Base-by-base conservation (phyloP, 371 early-diverging fungal genomes). In the Thermomucor indicae-seudaticae region DNA sequence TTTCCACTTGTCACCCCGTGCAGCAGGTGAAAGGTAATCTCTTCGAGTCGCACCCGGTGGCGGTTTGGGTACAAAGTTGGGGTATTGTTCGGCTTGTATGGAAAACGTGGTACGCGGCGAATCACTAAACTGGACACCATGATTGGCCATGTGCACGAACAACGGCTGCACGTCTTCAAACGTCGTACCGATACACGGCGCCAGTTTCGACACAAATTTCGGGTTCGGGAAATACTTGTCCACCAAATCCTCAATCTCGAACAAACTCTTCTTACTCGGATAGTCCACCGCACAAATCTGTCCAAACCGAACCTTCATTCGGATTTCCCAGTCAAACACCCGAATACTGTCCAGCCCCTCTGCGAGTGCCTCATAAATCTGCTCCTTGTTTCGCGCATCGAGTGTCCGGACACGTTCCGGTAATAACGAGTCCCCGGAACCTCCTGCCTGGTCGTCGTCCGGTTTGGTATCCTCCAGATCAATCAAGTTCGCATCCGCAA, bases 251-350 rank as follows among this genome's bases (percentile, higher is more conserved):
- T 62, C 56, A 0, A 48, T 7, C 6, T 44, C 24, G 3, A 39
- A 41, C 22, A 51, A 20, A 3, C 43, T 17, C 1, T 23, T 30
- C 12, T 37, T 23, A 0, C 24, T 32, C 5, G 53, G 62, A 30
- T 53, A 51, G 30, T 50, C 48, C 12, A 57, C 48, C 19, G 56
- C 32, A 30, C 40, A 58, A 10, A 56, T 51, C 24, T 67, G 69
- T 5, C 75, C 75, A 51, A 60, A 75, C 0, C 67, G 58, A 19
- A 75, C 58, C 29, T 75, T 69, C 62, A 75, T 60, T 0, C 61
- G 62, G 16, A 75, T 62, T 16, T 64, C 67, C 60, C 64, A 69
- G 37, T 71, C 65, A 20, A 55, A 58, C 10, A 75, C 30, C 0
- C 75, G 64, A 17, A 71, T 24, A n/a, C 75, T 71, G 22, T 67